Percentiles rank a stretch among this genome's conserved stretches.
Evolutionary conservation across 371 early-diverging fungal genomes (phyloP).

Genomic region (Lichtheimia ramosa): DNA sequence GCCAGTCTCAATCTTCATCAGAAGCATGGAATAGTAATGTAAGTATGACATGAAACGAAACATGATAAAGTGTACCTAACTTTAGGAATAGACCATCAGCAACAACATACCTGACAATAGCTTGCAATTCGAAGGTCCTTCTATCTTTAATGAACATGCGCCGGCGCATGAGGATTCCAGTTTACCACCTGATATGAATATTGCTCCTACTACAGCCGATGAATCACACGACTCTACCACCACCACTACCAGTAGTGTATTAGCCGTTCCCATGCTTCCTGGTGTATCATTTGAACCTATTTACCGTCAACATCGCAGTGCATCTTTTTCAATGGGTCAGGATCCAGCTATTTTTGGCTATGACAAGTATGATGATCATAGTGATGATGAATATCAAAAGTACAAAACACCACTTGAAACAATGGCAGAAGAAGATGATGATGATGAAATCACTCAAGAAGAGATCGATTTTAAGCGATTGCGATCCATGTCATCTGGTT

Average conservation of each 20-base stretch:
- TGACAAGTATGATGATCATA: slow-evolving; percentile 9
- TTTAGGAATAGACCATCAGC: too few species aligned
- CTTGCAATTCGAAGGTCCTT: slow-evolving; percentile 30
- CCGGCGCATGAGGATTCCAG: not conserved
- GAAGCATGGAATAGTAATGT: too few species aligned
- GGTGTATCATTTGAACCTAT: slow-evolving; percentile 23
- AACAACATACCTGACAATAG: too few species aligned
- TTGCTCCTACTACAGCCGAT: not conserved
- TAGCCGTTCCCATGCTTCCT: slow-evolving; percentile 23
- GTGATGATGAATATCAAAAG: slow-evolving; percentile 9
- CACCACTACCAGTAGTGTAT: slow-evolving; percentile 3
- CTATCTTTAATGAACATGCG: slow-evolving; percentile 19
- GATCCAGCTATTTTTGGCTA: slow-evolving; percentile 24
- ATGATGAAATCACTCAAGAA: slow-evolving; percentile 16
- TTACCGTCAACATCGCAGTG: slow-evolving; percentile 27
- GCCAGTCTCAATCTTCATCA: too few species aligned
- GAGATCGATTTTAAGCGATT: not conserved
- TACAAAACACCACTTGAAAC: slow-evolving; percentile 23
- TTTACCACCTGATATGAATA: not conserved
- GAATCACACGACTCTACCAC: not conserved
- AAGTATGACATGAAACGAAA: too few species aligned
- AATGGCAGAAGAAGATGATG: slow-evolving; percentile 44
- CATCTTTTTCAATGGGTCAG: slow-evolving; percentile 31
- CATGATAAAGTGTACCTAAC: too few species aligned
- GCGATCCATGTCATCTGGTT: slow-evolving; percentile 46